phyloP scores from a whole-genome alignment of 306 rosid species.

The Castanospermum australe region DNA sequence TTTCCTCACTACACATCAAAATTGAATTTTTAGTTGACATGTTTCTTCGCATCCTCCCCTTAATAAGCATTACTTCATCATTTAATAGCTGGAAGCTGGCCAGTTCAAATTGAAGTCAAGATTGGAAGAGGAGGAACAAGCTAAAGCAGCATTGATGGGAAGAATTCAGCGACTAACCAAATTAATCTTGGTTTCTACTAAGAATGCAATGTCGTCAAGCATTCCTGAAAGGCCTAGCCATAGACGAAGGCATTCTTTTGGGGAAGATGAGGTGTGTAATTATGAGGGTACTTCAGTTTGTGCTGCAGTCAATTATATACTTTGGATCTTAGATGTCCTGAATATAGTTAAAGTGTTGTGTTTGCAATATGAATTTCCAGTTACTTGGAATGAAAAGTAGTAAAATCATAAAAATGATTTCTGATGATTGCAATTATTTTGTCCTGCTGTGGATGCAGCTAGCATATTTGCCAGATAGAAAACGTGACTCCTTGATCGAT shows the following conservation, averaged over 20 bases:
- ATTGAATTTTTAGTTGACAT: background rate
- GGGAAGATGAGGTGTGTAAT: slow-evolving; percentile 83
- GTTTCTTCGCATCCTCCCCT: slow-evolving; percentile 22
- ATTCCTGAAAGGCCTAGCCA: slow-evolving; percentile 57
- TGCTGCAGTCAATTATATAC: background rate
- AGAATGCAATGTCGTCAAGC: slow-evolving; percentile 61
- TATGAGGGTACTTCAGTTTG: slow-evolving; percentile 6
- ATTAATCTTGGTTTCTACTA: slow-evolving; percentile 81
- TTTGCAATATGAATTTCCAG: background rate
- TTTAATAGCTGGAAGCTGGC: slow-evolving; percentile 86
- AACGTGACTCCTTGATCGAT: slow-evolving; percentile 60
- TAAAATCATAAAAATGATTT: background rate
- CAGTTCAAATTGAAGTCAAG: slow-evolving; percentile 77
- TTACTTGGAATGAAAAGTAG: background rate
- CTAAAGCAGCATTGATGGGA: slow-evolving; percentile 90
- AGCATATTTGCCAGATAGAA: slow-evolving; percentile 83
- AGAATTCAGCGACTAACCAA: slow-evolving; percentile 87
- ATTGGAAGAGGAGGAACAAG: slow-evolving; percentile 92
- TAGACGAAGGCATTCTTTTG: slow-evolving; percentile 87
- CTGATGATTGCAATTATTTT: background rate
- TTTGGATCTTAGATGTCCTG: slow-evolving; percentile 6
- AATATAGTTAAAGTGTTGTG: background rate
- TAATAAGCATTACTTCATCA: slow-evolving; percentile 31
- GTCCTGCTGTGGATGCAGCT: slow-evolving; percentile 56
- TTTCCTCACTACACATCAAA: slow-evolving; percentile 6